These are phyloP conservation scores for Botryobasidium botryosum DNA, from an alignment of 768 basidiomycete species.

Conservation along the genomic window DNA sequence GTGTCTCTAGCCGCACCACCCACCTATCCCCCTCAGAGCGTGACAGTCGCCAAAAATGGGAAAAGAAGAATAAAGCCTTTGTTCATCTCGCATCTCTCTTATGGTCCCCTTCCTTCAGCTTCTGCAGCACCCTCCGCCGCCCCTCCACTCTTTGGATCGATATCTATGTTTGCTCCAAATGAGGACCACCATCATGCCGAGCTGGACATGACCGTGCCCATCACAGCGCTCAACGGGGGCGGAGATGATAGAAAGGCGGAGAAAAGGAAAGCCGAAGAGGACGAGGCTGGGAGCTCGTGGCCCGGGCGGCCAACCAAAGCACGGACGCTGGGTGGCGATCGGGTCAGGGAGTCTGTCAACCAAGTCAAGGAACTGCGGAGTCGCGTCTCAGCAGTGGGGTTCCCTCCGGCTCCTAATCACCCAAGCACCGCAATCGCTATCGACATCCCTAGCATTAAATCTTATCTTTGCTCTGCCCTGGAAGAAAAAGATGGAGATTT, in stretches of 20 bases:
- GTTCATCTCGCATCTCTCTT: slow-evolving; percentile 12
- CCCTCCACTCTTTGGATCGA: slow-evolving; percentile 1
- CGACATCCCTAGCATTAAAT: slow-evolving; percentile 38
- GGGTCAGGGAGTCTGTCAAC: slow-evolving; percentile 29
- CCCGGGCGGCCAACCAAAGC: slow-evolving; percentile 18
- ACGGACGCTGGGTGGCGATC: slow-evolving; percentile 55
- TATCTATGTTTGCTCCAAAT: slow-evolving; percentile 4
- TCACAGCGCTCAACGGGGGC: not conserved
- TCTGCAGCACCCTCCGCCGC: slow-evolving; percentile 12
- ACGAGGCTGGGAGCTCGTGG: too few relatives aligned
- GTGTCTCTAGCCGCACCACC: not conserved
- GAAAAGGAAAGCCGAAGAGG: slow-evolving; percentile 31
- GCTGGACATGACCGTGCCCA: slow-evolving; percentile 37
- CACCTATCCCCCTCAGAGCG: not conserved
- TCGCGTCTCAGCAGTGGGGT: too few relatives aligned
- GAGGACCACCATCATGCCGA: slow-evolving; percentile 28
- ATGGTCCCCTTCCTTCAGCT: slow-evolving; percentile 1
- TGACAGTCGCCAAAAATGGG: slow-evolving; percentile 16
- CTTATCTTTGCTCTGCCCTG: slow-evolving; percentile 38
- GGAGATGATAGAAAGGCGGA: slow-evolving; percentile 24
- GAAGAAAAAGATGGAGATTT: slow-evolving; percentile 44
- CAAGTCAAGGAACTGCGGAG: slow-evolving; percentile 39
- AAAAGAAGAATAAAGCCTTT: slow-evolving; percentile 48
- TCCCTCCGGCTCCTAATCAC: not conserved
- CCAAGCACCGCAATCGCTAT: slow-evolving; percentile 7